phyloP scores from a whole-genome alignment of 805 yeast genomes.

The Zygosaccharomyces kombuchaensis region DNA sequence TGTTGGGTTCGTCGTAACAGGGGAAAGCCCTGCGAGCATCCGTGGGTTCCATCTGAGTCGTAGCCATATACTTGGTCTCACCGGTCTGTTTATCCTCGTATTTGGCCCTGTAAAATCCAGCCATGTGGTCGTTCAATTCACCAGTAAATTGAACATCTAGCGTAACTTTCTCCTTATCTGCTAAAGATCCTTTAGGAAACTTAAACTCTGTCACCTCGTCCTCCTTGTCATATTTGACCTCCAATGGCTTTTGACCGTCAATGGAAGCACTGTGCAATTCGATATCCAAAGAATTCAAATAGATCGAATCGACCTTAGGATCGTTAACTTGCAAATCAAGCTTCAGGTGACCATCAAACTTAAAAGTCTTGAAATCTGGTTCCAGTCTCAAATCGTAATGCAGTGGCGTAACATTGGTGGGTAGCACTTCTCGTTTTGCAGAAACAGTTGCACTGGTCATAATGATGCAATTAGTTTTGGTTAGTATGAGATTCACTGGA shows the following conservation, averaged over 20 bases:
- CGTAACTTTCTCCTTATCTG: slow-evolving; percentile 39
- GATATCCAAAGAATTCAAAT: slow-evolving; percentile 62
- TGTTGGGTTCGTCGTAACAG: slow-evolving; percentile 76
- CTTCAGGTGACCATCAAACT: slow-evolving; percentile 50
- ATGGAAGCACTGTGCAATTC: slow-evolving; percentile 49
- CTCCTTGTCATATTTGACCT: slow-evolving; percentile 45
- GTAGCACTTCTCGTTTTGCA: slow-evolving; percentile 45
- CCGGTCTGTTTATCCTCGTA: slow-evolving; percentile 56
- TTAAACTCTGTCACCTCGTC: slow-evolving; percentile 61
- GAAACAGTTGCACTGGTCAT: slow-evolving; percentile 11
- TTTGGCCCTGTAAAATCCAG: slow-evolving; percentile 72
- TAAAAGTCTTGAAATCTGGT: slow-evolving; percentile 57
- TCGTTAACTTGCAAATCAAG: slow-evolving; percentile 54
- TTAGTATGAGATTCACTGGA: neutral
- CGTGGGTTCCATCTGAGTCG: slow-evolving; percentile 84
- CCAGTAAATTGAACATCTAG: slow-evolving; percentile 56
- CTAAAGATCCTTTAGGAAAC: slow-evolving; percentile 43
- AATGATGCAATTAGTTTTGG: neutral
- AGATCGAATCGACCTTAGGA: slow-evolving; percentile 39
- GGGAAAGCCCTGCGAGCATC: slow-evolving; percentile 88
- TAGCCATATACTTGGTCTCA: slow-evolving; percentile 64
- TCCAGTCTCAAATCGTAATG: slow-evolving; percentile 68
- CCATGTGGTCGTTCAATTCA: slow-evolving; percentile 70
- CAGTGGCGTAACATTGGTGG: slow-evolving; percentile 61
- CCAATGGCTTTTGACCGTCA: slow-evolving; percentile 37